Evolutionary conservation across 441 rosid genomes (phyloP), one percentile per base, ranked within the genome.

Genomic region (Bocquillonia castaneifolia): DNA sequence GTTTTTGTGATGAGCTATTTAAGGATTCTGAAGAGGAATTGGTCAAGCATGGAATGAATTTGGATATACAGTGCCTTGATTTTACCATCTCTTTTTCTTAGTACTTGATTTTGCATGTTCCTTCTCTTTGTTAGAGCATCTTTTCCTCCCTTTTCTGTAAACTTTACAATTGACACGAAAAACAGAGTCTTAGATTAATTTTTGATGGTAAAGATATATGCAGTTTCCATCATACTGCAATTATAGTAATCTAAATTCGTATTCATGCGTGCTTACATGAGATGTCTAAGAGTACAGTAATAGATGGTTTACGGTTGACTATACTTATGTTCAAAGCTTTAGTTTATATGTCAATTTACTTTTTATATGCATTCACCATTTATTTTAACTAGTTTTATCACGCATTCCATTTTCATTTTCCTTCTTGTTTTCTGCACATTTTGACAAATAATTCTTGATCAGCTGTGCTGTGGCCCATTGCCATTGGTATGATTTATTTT

Each of bases 101-200:
- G 62, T 29, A 26, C 44, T 45, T 44, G 50, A 64, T 31, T n/a
- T 31, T 63, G 57, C 57, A 64, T n/a, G 26, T 22, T 22, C 18
- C 22, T 64, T 55, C 47, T 40, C 70, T 29, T 29, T 8, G 17
- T 37, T 36, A 4, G 45, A 32, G 8, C 31, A 14, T 28, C 37
- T 52, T 52, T 55, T 44, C 51, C 63, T 55, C 23, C n/a, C 3
- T n/a, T n/a, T n/a, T n/a, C n/a, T n/a, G n/a, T n/a, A 8, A 1
- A 31, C 69, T 36, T 66, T 20, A 3, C 28, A 14, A 64, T 64
- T 50, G 67, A 64, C 42, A 66, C 6, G 52, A 12, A 3, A n/a
- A 22, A 6, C 32, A 66, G 26, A 53, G n/a, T 53, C 6, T 14
- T 5, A 37, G 61, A 29, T 53, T 17, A 22, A 28, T 50, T 32